A percentile compares a stretch with the other conserved stretches of the same genome.
Evolutionary conservation across 2,329 filamentous ascomycete genomes (phyloP).

Genomic region (Pezicula rhizophila): DNA sequence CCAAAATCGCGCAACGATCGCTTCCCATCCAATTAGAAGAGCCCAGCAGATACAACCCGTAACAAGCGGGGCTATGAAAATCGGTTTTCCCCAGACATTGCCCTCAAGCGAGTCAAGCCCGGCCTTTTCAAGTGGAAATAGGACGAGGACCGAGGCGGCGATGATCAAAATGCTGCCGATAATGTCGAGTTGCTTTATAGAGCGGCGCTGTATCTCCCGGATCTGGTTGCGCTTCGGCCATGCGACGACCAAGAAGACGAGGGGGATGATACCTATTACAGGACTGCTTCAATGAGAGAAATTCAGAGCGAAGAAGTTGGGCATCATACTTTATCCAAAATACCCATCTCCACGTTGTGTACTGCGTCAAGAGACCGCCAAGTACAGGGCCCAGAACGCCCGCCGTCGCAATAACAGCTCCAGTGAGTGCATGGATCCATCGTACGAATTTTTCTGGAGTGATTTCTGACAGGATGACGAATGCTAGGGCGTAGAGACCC

Average conservation of each 20-base stretch:
- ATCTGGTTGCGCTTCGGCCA: conserved; percentile 41
- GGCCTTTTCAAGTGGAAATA: conserved; percentile 48
- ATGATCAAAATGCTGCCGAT: conserved; percentile 48
- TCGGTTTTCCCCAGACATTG: conserved; percentile 32
- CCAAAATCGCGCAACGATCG: conserved; percentile 25
- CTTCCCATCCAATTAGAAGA: conserved; percentile 34
- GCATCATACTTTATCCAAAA: conserved; percentile 9
- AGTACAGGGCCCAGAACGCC: conserved; percentile 7
- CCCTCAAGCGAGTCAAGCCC: conserved; percentile 7
- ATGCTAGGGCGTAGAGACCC: conserved; percentile 30
- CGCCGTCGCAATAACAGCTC: conserved; percentile 28
- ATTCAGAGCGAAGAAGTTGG: neutral
- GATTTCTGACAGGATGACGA: conserved; percentile 37
- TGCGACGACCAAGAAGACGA: conserved; percentile 39
- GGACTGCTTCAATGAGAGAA: conserved; percentile 30
- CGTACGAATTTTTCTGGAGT: conserved; percentile 34
- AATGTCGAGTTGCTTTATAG: conserved; percentile 40
- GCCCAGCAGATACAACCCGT: conserved; percentile 31
- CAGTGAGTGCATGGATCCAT: conserved; percentile 40
- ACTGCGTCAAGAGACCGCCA: conserved; percentile 5
- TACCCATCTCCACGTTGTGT: conserved; percentile 25
- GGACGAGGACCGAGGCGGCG: conserved; percentile 45
- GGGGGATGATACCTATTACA: conserved; percentile 41
- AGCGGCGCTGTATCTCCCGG: conserved; percentile 35
- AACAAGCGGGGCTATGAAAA: conserved; percentile 38